Conservation (phyloP, 768 basidiomycete species). For the Cyathus striatus region DNA sequence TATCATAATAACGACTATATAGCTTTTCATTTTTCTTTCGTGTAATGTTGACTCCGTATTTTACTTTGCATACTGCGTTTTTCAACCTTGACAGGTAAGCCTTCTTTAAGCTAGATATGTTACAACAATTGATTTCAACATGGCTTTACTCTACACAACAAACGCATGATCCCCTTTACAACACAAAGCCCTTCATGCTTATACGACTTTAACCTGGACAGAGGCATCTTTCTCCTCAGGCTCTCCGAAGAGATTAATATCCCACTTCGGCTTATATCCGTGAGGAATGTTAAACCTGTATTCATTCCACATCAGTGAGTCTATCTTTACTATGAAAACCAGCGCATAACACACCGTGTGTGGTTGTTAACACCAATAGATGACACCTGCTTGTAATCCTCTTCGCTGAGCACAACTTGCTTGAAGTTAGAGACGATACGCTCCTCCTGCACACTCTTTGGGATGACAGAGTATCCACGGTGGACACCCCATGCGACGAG, state of each 20-base stretch:
- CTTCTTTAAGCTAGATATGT: too few species aligned
- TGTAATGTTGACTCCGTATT: too few species aligned
- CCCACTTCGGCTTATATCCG: conserved; percentile 56
- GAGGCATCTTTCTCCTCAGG: conserved; percentile 43
- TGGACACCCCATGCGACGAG: conserved; percentile 76
- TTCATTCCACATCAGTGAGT: not conserved
- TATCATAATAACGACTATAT: too few species aligned
- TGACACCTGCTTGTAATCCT: conserved; percentile 59
- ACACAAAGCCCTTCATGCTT: not conserved
- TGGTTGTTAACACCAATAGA: conserved; percentile 44
- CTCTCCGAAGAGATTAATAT: conserved; percentile 69
- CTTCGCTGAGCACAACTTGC: conserved; percentile 61
- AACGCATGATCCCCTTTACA: too few species aligned
- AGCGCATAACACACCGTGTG: conserved; percentile 23
- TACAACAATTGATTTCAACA: too few species aligned
- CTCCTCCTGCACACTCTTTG: conserved; percentile 71
- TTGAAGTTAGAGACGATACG: conserved; percentile 77
- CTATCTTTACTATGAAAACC: not conserved
- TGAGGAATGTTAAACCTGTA: conserved; percentile 61
- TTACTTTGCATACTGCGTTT: too few species aligned
- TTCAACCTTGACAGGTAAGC: too few species aligned
- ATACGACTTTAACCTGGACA: conserved; percentile 24
- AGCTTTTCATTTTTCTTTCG: too few species aligned
- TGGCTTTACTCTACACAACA: too few species aligned
- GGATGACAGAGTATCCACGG: conserved; percentile 79